Percentiles rank a stretch among this genome's conserved stretches.
These are phyloP conservation scores for Mycena amicta DNA, from an alignment of 768 basidiomycete genomes.

Conservation along the genomic window DNA sequence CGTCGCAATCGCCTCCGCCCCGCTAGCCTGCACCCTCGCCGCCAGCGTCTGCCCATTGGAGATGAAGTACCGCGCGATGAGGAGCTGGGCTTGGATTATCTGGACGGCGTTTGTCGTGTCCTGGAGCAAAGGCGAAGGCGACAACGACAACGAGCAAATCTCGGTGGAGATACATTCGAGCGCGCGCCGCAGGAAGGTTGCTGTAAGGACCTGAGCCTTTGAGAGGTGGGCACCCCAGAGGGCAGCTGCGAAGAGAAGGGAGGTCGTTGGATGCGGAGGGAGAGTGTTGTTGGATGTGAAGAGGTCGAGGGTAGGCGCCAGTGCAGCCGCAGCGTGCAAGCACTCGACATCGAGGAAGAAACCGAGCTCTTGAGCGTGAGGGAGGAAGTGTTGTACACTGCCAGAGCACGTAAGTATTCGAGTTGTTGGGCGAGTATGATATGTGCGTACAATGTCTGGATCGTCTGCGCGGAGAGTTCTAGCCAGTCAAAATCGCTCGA, in stretches of 20 bases:
- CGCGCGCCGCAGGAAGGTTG: not conserved
- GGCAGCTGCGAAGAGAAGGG: not conserved
- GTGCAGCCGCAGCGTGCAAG: not conserved
- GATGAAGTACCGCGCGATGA: not conserved
- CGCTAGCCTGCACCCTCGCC: not conserved
- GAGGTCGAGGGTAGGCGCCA: not conserved
- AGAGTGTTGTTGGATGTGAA: too few species aligned
- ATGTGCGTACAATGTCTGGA: not conserved
- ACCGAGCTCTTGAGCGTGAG: not conserved
- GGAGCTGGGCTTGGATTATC: not conserved
- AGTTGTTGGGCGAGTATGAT: too few species aligned
- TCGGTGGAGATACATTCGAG: not conserved
- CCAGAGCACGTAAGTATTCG: too few species aligned
- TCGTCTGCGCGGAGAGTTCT: not conserved
- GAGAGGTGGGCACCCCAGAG: not conserved
- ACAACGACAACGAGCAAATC: not conserved
- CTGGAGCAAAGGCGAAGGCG: too few species aligned
- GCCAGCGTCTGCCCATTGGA: not conserved
- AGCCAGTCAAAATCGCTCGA: not conserved
- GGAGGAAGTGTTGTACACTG: not conserved
- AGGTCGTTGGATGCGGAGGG: not conserved
- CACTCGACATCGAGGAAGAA: not conserved
- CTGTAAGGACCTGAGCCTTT: not conserved
- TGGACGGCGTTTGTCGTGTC: not conserved
- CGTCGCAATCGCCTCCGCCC: not conserved